Evolutionary conservation across 768 basidiomycete species (phyloP).

Genomic region (Scleroderma citrinum): DNA sequence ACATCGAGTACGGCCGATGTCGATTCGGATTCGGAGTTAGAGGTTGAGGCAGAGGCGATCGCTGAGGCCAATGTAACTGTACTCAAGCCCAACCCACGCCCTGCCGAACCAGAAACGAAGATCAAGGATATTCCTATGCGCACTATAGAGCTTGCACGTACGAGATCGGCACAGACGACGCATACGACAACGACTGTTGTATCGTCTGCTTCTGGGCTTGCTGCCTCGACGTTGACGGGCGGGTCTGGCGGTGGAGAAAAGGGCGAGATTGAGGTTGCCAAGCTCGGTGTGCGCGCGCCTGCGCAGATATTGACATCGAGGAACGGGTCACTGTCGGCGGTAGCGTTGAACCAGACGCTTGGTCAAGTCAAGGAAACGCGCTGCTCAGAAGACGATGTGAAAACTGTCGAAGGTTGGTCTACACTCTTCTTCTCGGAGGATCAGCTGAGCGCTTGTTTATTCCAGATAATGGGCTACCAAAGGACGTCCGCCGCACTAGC

Average conservation of each 20-base stretch:
- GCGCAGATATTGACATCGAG: slow-evolving; percentile 23
- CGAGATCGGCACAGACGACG: slow-evolving; percentile 6
- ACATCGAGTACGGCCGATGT: slow-evolving; percentile 10
- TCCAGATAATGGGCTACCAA: slow-evolving; percentile 20
- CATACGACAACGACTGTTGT: slow-evolving; percentile 8
- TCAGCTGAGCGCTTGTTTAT: background rate
- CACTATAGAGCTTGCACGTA: slow-evolving; percentile 3
- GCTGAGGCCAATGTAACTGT: slow-evolving; percentile 15
- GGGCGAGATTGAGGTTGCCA: slow-evolving; percentile 27
- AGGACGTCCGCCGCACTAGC: slow-evolving; percentile 16
- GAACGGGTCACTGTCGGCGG: slow-evolving; percentile 17
- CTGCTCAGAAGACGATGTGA: slow-evolving; percentile 9
- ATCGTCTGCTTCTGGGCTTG: slow-evolving; percentile 12
- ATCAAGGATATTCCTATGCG: background rate
- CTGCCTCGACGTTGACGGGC: slow-evolving; percentile 2
- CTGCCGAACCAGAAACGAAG: background rate
- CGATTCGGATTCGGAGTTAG: slow-evolving; percentile 21
- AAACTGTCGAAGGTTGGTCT: background rate
- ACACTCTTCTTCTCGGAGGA: background rate
- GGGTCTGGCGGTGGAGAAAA: slow-evolving; percentile 13
- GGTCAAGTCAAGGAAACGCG: slow-evolving; percentile 5
- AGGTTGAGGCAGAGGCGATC: slow-evolving; percentile 21
- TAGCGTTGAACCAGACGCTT: slow-evolving; percentile 10
- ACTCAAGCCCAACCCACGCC: slow-evolving; percentile 1
- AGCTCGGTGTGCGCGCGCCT: slow-evolving; percentile 21